A percentile compares a stretch with the other conserved stretches of the same genome.
These are phyloP conservation scores for Vairimorpha necatrix DNA, from an alignment of 371 early-diverging fungal species.

Conservation along the genomic window DNA sequence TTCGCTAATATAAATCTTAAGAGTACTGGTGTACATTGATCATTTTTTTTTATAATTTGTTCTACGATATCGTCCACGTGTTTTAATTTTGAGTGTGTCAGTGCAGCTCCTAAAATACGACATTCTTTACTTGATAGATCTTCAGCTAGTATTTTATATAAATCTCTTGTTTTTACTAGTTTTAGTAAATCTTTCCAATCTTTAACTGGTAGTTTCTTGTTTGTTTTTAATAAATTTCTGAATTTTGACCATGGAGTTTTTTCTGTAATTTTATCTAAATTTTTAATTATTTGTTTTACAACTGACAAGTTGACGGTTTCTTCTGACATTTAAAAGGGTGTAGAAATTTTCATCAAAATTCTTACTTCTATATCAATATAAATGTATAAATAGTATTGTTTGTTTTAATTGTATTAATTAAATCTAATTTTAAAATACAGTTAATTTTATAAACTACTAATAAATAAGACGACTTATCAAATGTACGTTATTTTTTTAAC, in stretches of 20 bases:
- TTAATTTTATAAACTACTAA: too few species aligned
- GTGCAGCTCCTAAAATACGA: conserved; percentile 49
- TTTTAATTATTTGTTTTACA: conserved; percentile 28
- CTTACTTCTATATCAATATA: too few species aligned
- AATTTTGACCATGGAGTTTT: conserved; percentile 1
- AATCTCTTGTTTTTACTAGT: conserved; percentile 5
- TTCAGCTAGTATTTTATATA: conserved; percentile 29
- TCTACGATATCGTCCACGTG: conserved; percentile 52
- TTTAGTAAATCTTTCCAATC: conserved; percentile 30
- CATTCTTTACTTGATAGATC: conserved; percentile 42
- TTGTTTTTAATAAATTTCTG: conserved; percentile 30
- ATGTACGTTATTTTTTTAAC: too few species aligned
- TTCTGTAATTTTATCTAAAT: conserved; percentile 6
- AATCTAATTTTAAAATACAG: too few species aligned
- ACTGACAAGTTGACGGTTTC: conserved; percentile 14
- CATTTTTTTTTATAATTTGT: conserved; percentile 4
- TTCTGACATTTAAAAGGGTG: too few species aligned
- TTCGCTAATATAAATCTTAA: conserved; percentile 50
- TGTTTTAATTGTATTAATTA: too few species aligned
- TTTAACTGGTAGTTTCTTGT: conserved; percentile 35
- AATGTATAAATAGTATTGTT: too few species aligned
- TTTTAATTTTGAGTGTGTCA: conserved; percentile 34
- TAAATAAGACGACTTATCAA: too few species aligned
- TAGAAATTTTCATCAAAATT: background rate
- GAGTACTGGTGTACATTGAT: conserved; percentile 31